A percentile compares a stretch with the other conserved stretches of the same genome.
These are phyloP conservation scores for Amylocystis lapponica DNA, from an alignment of 768 basidiomycete species.

Conservation along the genomic window DNA sequence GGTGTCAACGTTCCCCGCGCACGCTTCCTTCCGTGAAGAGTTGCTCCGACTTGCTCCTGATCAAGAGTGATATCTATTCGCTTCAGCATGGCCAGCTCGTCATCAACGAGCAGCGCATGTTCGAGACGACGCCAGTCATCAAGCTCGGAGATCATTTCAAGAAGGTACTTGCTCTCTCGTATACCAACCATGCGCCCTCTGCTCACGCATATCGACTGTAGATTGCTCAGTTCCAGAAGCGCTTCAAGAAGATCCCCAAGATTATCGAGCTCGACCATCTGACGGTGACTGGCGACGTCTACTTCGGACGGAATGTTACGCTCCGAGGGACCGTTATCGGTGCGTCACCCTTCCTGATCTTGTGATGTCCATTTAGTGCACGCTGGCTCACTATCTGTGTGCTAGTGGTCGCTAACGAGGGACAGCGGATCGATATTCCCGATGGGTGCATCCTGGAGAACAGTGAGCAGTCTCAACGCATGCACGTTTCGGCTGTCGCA, in stretches of 20 bases:
- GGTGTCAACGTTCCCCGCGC: slow-evolving; percentile 71
- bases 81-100: slow-evolving; percentile 64
- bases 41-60: slow-evolving; percentile 58
- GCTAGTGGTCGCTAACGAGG: slow-evolving; percentile 47
- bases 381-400: not conserved
- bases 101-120: slow-evolving; percentile 54
- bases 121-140: slow-evolving; percentile 62
- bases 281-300: slow-evolving; percentile 65
- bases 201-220: slow-evolving; percentile 5
- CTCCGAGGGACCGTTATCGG: slow-evolving; percentile 63
- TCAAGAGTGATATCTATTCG: slow-evolving; percentile 67
- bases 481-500: slow-evolving; percentile 4
- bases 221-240: slow-evolving; percentile 62
- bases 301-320: slow-evolving; percentile 60
- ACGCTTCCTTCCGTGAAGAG: slow-evolving; percentile 63
- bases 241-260: slow-evolving; percentile 71
- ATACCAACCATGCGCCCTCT: not conserved
- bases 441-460: slow-evolving; percentile 53
- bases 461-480: slow-evolving; percentile 32
- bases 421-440: slow-evolving; percentile 51
- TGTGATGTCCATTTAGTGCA: not conserved
- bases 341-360: slow-evolving; percentile 18
- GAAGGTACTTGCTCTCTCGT: slow-evolving; percentile 37
- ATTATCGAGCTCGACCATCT: slow-evolving; percentile 72
- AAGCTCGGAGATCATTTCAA: slow-evolving; percentile 77